phyloP scores from a whole-genome alignment of 2,329 filamentous ascomycete genomes.

The Diaporthe ilicicola region DNA sequence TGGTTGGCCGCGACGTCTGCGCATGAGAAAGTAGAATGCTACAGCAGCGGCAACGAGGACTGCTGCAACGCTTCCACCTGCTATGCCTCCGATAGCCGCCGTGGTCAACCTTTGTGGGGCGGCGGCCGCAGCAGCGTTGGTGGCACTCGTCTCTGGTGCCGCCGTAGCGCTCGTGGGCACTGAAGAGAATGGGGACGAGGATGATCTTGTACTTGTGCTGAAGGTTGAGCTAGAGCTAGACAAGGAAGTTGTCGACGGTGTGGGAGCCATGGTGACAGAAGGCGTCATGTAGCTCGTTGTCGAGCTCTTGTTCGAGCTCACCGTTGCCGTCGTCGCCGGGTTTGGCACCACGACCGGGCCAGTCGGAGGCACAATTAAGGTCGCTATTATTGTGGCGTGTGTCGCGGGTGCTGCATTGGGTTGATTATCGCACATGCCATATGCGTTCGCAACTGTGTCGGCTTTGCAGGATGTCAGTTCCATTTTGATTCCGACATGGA shows the following conservation, averaged over 20 bases:
- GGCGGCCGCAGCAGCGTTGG: neutral
- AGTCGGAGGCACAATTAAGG: constrained; percentile 53
- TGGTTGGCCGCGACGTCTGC: constrained; percentile 1
- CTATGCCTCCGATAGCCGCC: constrained; percentile 65
- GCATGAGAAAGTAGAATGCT: constrained; percentile 17
- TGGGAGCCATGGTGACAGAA: constrained; percentile 24
- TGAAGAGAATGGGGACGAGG: constrained; percentile 25
- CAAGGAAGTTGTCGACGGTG: constrained; percentile 2
- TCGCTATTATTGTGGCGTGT: constrained; percentile 66
- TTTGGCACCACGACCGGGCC: constrained; percentile 44
- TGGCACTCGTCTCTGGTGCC: constrained; percentile 13
- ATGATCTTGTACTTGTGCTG: constrained; percentile 76
- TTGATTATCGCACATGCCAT: constrained; percentile 65
- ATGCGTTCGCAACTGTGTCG: constrained; percentile 56
- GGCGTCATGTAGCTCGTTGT: constrained; percentile 30
- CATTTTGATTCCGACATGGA: neutral
- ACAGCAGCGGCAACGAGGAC: constrained; percentile 57
- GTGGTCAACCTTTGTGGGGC: constrained; percentile 41
- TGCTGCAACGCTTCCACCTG: constrained; percentile 61
- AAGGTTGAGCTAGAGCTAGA: constrained; percentile 51
- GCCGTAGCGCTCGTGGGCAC: neutral
- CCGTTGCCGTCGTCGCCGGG: constrained; percentile 33
- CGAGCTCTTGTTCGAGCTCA: constrained; percentile 29
- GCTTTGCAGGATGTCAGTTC: constrained; percentile 42
- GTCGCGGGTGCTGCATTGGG: constrained; percentile 63